Base-by-base conservation (phyloP, 176 grass and related monocot species). In the Cenchrus americanus region DNA sequence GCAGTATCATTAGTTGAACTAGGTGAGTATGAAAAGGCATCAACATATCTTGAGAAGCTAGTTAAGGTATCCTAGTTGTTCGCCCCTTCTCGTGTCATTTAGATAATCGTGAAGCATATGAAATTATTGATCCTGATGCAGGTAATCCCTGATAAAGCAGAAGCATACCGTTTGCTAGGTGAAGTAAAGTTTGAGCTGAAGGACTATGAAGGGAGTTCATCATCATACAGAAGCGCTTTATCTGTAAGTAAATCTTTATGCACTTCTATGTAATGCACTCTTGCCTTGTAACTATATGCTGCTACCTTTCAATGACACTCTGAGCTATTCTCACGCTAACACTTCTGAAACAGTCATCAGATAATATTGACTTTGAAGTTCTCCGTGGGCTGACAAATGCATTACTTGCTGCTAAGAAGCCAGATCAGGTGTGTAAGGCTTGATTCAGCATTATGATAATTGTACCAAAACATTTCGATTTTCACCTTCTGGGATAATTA, bases 141-240 rank as follows among this genome's bases (percentile, higher is more conserved):
- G 95, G 92, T 93, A 65, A 97, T 81, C 78, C 92, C 87, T 76
- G 91, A 87, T 69, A 93, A 93, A 93, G 88, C 71, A 66, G 92
- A 94, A 86, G 92, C 90, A 68, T 94, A 94, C 60, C 90, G 88
- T 83, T 93, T 94, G 77, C 82, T 94, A 78, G 95, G 92, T 86
- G 95, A 94, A 87, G 88, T 97, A 48, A 97, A 91, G 86, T 97
- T 93, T 79, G 90, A 94, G 82, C 88, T 97, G n/a, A 93, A 94
- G 81, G 92, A 97, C 89, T 94, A 93, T 40, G 92, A 94, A 71
- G 90, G 92, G 69, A 97, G 95, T 90, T 74, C 87, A 52, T 93
- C 86, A 32, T 89, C 95, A 34, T 97, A 93, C 78, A 93, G 66
- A 66, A 88, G 69, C 3, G 73, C 92, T 82, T 81, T 94, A 91